Evolutionary conservation across 345 rosid species (phyloP).

Genomic region (Syzygium oleosum): DNA sequence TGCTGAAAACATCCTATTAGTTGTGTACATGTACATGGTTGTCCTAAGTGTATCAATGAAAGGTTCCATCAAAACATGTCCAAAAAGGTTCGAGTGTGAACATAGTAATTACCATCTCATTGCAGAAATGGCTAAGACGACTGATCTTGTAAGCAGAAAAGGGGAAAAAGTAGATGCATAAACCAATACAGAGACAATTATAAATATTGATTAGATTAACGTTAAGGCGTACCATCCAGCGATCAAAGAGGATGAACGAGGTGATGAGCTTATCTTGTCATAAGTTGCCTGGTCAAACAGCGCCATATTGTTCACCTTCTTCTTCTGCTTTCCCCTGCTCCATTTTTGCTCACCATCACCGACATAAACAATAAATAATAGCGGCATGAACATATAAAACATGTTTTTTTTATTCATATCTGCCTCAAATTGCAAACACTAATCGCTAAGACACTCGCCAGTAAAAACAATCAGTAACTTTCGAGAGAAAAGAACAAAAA

Average conservation of each 20-base stretch:
- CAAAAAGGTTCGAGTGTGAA: not conserved
- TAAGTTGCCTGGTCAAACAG: conserved; percentile 42
- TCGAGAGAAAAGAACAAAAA: too few relatives aligned
- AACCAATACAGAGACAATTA: not conserved
- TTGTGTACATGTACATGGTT: too few relatives aligned
- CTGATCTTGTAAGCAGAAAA: not conserved
- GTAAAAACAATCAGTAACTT: not conserved
- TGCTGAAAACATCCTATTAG: not conserved
- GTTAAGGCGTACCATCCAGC: conserved; percentile 21
- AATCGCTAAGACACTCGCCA: not conserved
- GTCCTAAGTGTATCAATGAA: not conserved
- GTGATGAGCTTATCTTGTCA: conserved; percentile 39
- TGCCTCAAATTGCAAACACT: not conserved
- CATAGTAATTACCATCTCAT: not conserved
- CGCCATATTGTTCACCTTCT: conserved; percentile 28
- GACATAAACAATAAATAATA: not conserved
- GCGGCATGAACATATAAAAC: not conserved
- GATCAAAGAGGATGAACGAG: conserved; percentile 29
- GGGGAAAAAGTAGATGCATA: not conserved
- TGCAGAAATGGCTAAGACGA: not conserved
- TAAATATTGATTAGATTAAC: not conserved
- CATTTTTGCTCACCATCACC: conserved; percentile 15
- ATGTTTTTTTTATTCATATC: not conserved
- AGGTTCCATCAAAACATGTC: not conserved
- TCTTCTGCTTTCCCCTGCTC: not conserved